phyloP scores from a whole-genome alignment of 1,284 basidiomycete genomes.

The Macrocystidia cucumis region DNA sequence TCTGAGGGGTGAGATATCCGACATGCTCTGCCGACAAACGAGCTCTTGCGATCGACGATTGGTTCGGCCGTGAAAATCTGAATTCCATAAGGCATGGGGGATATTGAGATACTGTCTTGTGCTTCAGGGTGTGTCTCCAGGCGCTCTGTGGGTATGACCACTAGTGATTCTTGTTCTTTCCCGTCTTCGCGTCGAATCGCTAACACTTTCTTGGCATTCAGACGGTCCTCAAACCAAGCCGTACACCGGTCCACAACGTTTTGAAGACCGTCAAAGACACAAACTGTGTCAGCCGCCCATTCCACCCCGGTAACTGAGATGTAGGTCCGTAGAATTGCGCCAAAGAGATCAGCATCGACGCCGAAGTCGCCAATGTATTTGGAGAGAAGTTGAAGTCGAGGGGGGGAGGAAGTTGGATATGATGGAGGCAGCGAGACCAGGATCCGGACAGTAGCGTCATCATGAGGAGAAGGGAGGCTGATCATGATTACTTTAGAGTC shows the following conservation, averaged over 20 bases:
- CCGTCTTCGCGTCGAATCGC: conserved; percentile 55
- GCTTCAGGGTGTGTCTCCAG: conserved; percentile 10
- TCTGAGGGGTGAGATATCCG: conserved; percentile 71
- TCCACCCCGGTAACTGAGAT: conserved; percentile 72
- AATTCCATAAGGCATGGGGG: conserved; percentile 49
- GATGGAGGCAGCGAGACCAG: conserved; percentile 68
- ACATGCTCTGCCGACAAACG: conserved; percentile 80
- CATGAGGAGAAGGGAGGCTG: conserved; percentile 49
- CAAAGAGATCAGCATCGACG: conserved; percentile 67
- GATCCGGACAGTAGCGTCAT: conserved; percentile 51
- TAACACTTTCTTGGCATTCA: conserved; percentile 47
- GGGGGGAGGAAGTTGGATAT: conserved; percentile 68
- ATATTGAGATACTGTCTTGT: no score
- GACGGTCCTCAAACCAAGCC: conserved; percentile 64
- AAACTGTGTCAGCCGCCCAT: conserved; percentile 67
- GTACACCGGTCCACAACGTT: conserved; percentile 63
- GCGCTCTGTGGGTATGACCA: conserved; percentile 5
- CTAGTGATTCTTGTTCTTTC: conserved; percentile 16
- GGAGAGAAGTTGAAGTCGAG: conserved; percentile 81
- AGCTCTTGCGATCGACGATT: conserved; percentile 77
- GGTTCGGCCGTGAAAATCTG: conserved; percentile 65
- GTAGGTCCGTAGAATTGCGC: conserved; percentile 73
- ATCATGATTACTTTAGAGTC: conserved; percentile 14
- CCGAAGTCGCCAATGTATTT: conserved; percentile 79
- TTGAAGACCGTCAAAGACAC: conserved; percentile 86